Conservation (phyloP, 352 stramenopile genomes). For the Phytophthora pisi region DNA sequence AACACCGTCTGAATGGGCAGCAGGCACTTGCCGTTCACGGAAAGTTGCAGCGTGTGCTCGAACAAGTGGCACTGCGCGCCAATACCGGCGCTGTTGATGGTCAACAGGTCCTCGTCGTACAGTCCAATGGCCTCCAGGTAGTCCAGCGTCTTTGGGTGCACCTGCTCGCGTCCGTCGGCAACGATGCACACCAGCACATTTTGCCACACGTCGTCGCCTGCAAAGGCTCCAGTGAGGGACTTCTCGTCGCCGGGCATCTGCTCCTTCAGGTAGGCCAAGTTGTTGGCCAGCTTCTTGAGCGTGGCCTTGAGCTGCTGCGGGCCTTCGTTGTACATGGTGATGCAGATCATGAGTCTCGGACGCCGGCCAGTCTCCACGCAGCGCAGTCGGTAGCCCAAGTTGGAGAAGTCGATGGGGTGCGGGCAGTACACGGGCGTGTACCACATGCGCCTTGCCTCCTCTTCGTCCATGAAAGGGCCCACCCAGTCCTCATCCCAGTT, state of each 20-base stretch:
- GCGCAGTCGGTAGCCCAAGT: slow-evolving; percentile 74
- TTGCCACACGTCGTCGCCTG: slow-evolving; percentile 77
- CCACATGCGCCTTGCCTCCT: slow-evolving; percentile 78
- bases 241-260: slow-evolving; percentile 43
- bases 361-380: slow-evolving; percentile 78
- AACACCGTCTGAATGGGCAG: slow-evolving; percentile 82
- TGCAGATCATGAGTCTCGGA: slow-evolving; percentile 82
- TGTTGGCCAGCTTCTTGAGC: slow-evolving; percentile 84
- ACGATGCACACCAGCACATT: slow-evolving; percentile 85
- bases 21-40: slow-evolving; percentile 69
- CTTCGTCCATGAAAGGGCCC: slow-evolving; percentile 69
- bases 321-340: slow-evolving; percentile 89
- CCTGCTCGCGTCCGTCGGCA: slow-evolving; percentile 74
- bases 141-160: slow-evolving; percentile 82
- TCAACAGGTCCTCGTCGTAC: slow-evolving; percentile 87
- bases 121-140: slow-evolving; percentile 76
- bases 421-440: slow-evolving; percentile 85
- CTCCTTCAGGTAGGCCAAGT: slow-evolving; percentile 74
- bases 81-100: slow-evolving; percentile 86
- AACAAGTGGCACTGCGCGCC: slow-evolving; percentile 85
- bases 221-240: slow-evolving; percentile 48
- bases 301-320: slow-evolving; percentile 72
- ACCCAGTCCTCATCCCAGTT: slow-evolving; percentile 83
- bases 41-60: slow-evolving; percentile 83
- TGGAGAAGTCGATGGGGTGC: slow-evolving; percentile 76